These are phyloP conservation scores for Xylariaceae sp. DNA, from an alignment of 2,329 filamentous ascomycete genomes.

Conservation along the genomic window DNA sequence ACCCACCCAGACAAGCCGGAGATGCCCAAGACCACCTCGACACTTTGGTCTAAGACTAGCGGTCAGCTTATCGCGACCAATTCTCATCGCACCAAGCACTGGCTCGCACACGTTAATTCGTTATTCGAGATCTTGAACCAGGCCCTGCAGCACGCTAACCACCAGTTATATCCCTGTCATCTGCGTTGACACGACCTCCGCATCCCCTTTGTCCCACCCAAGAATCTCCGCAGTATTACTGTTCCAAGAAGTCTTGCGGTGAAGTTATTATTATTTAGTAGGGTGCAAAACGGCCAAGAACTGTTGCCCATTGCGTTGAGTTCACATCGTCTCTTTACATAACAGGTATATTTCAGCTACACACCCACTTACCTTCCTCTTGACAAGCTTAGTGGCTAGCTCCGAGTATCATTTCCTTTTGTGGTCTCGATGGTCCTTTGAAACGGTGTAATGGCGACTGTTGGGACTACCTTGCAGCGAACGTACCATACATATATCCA, in stretches of 20 bases:
- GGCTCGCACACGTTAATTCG: slow-evolving; percentile 22
- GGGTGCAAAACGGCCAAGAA: background rate
- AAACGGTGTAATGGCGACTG: background rate
- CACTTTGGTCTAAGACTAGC: slow-evolving; percentile 31
- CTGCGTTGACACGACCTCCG: slow-evolving; percentile 18
- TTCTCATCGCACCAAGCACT: slow-evolving; percentile 15
- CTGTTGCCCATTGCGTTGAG: background rate
- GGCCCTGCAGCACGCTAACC: slow-evolving; percentile 18
- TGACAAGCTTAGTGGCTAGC: background rate
- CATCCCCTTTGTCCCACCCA: slow-evolving; percentile 21
- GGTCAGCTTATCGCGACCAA: slow-evolving; percentile 34
- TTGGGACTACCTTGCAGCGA: background rate
- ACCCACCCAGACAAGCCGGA: no score
- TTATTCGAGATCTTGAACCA: slow-evolving; percentile 14
- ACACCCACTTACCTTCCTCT: background rate
- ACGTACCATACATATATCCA: background rate
- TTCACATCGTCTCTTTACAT: no score
- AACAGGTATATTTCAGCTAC: background rate
- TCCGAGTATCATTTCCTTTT: background rate
- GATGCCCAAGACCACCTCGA: no score
- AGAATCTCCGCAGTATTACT: slow-evolving; percentile 17
- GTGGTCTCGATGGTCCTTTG: background rate
- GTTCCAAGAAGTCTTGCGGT: slow-evolving; percentile 32
- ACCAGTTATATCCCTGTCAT: slow-evolving; percentile 26
- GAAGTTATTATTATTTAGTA: slow-evolving; percentile 21